These are phyloP conservation scores for Suhomyces vadensis DNA, from an alignment of 805 yeast genomes.

Conservation along the genomic window DNA sequence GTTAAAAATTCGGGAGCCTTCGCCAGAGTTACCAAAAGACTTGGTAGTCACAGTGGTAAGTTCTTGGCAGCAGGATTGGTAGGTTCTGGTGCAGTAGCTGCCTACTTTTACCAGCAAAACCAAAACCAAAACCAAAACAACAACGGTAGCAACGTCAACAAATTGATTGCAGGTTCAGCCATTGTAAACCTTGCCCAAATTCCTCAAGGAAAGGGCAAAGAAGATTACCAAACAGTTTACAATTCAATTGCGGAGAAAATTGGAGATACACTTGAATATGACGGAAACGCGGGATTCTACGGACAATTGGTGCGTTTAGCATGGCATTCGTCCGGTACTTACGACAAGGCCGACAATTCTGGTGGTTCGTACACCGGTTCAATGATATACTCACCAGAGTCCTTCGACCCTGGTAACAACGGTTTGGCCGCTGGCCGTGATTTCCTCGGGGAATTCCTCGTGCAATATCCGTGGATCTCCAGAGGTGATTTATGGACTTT, in stretches of 20 bases:
- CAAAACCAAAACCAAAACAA: constrained; percentile 12
- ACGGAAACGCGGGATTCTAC: constrained; percentile 39
- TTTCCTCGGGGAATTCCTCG: constrained; percentile 55
- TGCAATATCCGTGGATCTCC: constrained; percentile 58
- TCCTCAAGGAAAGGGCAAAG: constrained; percentile 37
- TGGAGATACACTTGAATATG: constrained; percentile 23
- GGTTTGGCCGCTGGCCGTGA: constrained; percentile 56
- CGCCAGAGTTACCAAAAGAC: neutral
- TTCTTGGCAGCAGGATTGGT: constrained; percentile 20
- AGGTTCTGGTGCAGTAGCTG: constrained; percentile 25
- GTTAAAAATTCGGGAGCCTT: neutral
- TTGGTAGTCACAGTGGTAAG: constrained; percentile 6
- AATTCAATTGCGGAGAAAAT: constrained; percentile 62
- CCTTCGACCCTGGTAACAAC: constrained; percentile 52
- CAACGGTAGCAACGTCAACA: constrained; percentile 9
- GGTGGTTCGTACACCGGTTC: constrained; percentile 43
- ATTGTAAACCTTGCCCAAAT: constrained; percentile 31
- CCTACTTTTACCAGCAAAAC: constrained; percentile 19
- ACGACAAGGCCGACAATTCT: constrained; percentile 23
- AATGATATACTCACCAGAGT: constrained; percentile 46
- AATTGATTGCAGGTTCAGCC: constrained; percentile 13
- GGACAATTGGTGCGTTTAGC: constrained; percentile 39
- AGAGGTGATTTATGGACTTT: constrained; percentile 73
- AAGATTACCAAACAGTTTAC: constrained; percentile 66
- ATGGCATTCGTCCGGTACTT: constrained; percentile 42